Conservation (phyloP, 1,284 basidiomycete species). For the Cryptococcus amylolentus region DNA sequence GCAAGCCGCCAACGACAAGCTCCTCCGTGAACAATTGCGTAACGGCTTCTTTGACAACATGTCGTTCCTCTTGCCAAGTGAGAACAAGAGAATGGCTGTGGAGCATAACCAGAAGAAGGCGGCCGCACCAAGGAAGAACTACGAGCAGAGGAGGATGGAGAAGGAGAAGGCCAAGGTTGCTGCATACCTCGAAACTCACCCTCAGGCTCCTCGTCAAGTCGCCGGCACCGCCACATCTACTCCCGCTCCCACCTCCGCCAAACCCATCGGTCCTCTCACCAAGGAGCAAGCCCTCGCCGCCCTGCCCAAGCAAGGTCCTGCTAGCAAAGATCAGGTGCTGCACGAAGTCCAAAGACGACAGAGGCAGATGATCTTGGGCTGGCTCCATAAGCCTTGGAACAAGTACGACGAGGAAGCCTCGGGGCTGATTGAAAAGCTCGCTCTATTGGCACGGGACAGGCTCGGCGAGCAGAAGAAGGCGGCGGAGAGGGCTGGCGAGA, state of each 20-base stretch:
- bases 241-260: not conserved
- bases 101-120: slow-evolving; percentile 8
- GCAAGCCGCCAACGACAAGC: slow-evolving; percentile 26
- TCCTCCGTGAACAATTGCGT: slow-evolving; percentile 24
- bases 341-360: slow-evolving; percentile 30
- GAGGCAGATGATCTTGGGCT: slow-evolving; percentile 28
- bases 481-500: no score
- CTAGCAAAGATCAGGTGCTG: slow-evolving; percentile 19
- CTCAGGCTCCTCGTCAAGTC: slow-evolving; percentile 3
- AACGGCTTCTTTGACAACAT: slow-evolving; percentile 30
- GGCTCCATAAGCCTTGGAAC: slow-evolving; percentile 32
- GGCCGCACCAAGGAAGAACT: slow-evolving; percentile 16
- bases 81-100: slow-evolving; percentile 22
- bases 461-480: slow-evolving; percentile 9
- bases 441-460: slow-evolving; percentile 13
- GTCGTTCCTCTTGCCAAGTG: slow-evolving; percentile 20
- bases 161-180: slow-evolving; percentile 34
- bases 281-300: slow-evolving; percentile 23
- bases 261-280: slow-evolving; percentile 26
- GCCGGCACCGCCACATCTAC: not conserved
- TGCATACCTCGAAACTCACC: slow-evolving; percentile 11
- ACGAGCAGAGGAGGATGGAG: slow-evolving; percentile 26
- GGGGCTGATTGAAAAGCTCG: slow-evolving; percentile 20
- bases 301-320: slow-evolving; percentile 25
- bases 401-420: slow-evolving; percentile 29